These are phyloP conservation scores for Plasmodium ovale DNA, from an alignment of 169 alveolate species.

Conservation along the genomic window DNA sequence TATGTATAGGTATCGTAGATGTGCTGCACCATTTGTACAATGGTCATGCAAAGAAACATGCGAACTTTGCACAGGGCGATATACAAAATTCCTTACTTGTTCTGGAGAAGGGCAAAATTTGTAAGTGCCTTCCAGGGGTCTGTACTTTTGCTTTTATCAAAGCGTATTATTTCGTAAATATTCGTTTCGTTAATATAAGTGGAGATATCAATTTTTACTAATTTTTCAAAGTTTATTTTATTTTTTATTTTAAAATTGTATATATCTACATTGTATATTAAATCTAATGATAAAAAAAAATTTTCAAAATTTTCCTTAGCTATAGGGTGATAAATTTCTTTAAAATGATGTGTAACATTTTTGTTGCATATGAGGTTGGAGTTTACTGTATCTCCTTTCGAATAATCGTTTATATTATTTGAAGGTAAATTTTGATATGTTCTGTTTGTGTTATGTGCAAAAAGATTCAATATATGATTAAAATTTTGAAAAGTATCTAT, in stretches of 20 bases:
- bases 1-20: neutral
- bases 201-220: slow-evolving; percentile 52
- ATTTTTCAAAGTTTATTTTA: slow-evolving; percentile 46
- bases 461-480: slow-evolving; percentile 18
- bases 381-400: neutral
- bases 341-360: neutral
- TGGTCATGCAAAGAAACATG: too few species aligned
- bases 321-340: slow-evolving; percentile 2
- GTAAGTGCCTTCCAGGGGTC: slow-evolving; percentile 53
- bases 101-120: slow-evolving; percentile 34
- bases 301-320: slow-evolving; percentile 24
- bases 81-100: slow-evolving; percentile 54
- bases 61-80: too few species aligned
- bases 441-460: neutral
- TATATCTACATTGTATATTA: slow-evolving; percentile 48
- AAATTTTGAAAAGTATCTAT: slow-evolving; percentile 39
- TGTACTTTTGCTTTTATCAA: slow-evolving; percentile 20
- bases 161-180: slow-evolving; percentile 48
- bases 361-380: neutral
- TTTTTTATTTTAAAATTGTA: slow-evolving; percentile 56
- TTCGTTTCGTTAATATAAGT: slow-evolving; percentile 53
- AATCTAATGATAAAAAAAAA: slow-evolving; percentile 54
- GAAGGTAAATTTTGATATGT: neutral
- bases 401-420: neutral
- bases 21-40: neutral